These are phyloP conservation scores for Tetrahymena malaccensis DNA, from an alignment of 73 alveolate species.

Conservation along the genomic window DNA sequence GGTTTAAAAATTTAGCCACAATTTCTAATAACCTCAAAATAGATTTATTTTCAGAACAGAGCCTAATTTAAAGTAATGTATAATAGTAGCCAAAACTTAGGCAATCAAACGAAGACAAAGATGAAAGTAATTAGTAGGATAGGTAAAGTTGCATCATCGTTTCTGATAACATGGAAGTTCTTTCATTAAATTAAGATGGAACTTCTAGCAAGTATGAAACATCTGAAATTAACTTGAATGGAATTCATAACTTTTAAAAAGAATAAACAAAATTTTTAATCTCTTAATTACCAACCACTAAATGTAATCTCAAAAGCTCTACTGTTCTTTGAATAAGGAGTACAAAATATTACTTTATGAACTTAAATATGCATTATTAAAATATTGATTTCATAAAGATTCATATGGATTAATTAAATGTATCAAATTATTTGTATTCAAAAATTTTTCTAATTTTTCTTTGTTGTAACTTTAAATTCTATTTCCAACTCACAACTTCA, in stretches of 20 bases:
- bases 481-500: not conserved
- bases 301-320: not conserved
- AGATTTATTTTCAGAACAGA: not conserved
- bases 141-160: not conserved
- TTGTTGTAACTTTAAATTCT: not conserved
- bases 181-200: not conserved
- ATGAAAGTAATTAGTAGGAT: not conserved
- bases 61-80: not conserved
- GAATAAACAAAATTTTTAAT: not conserved
- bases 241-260: not conserved
- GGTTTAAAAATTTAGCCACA: not conserved
- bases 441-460: too few species aligned
- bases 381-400: too few species aligned
- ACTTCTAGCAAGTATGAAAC: not conserved
- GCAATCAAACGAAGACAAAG: not conserved
- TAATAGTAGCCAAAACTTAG: too few species aligned
- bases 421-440: not conserved
- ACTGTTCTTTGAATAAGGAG: not conserved
- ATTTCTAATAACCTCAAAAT: not conserved
- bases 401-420: too few species aligned
- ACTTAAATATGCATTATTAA: too few species aligned
- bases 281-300: not conserved
- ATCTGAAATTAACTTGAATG: not conserved
- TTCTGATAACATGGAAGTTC: not conserved
- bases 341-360: too few species aligned